These are phyloP conservation scores for Stipa capillata DNA, from an alignment of 176 grass and related monocot species.

Conservation along the genomic window DNA sequence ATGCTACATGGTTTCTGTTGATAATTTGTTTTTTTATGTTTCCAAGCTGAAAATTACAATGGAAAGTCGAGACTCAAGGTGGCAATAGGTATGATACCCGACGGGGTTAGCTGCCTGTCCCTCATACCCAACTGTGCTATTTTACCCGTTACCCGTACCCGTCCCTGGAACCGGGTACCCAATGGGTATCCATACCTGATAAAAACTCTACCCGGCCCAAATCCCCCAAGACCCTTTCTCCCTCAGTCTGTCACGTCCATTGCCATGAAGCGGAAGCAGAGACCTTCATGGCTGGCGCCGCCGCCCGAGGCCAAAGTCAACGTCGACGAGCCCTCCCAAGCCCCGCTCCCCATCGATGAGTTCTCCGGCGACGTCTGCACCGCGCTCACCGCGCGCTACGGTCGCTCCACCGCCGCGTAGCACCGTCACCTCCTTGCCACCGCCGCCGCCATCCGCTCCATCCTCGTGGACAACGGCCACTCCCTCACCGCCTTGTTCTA, in stretches of 20 bases:
- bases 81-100: no score
- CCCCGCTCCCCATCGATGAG: slow-evolving; percentile 23
- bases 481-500: slow-evolving; percentile 48
- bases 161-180: no score
- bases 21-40: not conserved
- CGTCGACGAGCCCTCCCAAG: slow-evolving; percentile 19
- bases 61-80: not conserved
- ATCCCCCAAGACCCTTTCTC: not conserved
- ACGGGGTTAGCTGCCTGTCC: no score
- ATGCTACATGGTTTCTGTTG: not conserved
- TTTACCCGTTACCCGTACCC: no score
- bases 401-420: slow-evolving; percentile 76
- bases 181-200: no score
- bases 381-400: slow-evolving; percentile 70
- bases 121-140: no score
- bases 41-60: not conserved
- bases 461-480: slow-evolving; percentile 60
- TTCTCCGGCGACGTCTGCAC: slow-evolving; percentile 66
- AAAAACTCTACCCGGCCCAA: not conserved
- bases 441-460: slow-evolving; percentile 85
- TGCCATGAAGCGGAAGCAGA: slow-evolving; percentile 54
- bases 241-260: not conserved
- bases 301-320: slow-evolving; percentile 17
- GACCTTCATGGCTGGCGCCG: not conserved
- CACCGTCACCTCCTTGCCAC: slow-evolving; percentile 94